Evolutionary conservation across 805 yeast genomes (phyloP).

Genomic region (Myxozyma nipponensis): DNA sequence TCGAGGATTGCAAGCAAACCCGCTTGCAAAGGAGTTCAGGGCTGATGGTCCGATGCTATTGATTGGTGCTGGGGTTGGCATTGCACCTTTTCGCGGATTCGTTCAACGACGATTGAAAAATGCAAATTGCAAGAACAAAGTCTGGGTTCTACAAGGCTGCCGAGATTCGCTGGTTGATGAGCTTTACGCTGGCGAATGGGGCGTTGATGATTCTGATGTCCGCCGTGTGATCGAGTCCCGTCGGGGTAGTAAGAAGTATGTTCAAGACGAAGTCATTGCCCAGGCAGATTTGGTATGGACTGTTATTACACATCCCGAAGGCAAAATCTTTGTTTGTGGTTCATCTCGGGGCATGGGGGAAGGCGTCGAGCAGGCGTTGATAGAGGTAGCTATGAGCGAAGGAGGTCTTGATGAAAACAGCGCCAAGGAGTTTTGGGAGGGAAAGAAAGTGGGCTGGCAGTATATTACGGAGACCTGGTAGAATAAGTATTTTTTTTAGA

Average conservation of each 20-base stretch:
- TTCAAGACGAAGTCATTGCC: slow-evolving; percentile 30
- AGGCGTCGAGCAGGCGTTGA: slow-evolving; percentile 31
- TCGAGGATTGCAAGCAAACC: slow-evolving; percentile 33
- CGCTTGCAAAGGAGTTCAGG: slow-evolving; percentile 31
- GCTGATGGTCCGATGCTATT: slow-evolving; percentile 34
- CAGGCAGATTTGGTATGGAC: slow-evolving; percentile 31
- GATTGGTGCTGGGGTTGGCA: slow-evolving; percentile 34
- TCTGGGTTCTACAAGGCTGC: slow-evolving; percentile 34
- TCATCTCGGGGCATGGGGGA: slow-evolving; percentile 32
- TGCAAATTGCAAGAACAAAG: slow-evolving; percentile 31
- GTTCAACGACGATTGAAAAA: slow-evolving; percentile 32
- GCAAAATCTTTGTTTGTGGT: slow-evolving; percentile 33
- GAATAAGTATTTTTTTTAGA: too few species aligned
- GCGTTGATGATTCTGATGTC: slow-evolving; percentile 26
- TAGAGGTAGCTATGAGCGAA: slow-evolving; percentile 27
- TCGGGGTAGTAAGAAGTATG: slow-evolving; percentile 29
- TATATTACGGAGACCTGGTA: slow-evolving; percentile 27
- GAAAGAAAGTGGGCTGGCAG: slow-evolving; percentile 23
- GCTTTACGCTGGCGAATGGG: slow-evolving; percentile 33
- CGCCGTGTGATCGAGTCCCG: slow-evolving; percentile 32
- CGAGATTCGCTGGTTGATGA: slow-evolving; percentile 32
- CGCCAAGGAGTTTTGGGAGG: slow-evolving; percentile 29
- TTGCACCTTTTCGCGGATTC: slow-evolving; percentile 33
- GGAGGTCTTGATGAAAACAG: slow-evolving; percentile 20
- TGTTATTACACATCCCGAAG: slow-evolving; percentile 31